These are phyloP conservation scores for Pseudocercospora fuligena DNA, from an alignment of 2,329 filamentous ascomycete species.

Conservation along the genomic window DNA sequence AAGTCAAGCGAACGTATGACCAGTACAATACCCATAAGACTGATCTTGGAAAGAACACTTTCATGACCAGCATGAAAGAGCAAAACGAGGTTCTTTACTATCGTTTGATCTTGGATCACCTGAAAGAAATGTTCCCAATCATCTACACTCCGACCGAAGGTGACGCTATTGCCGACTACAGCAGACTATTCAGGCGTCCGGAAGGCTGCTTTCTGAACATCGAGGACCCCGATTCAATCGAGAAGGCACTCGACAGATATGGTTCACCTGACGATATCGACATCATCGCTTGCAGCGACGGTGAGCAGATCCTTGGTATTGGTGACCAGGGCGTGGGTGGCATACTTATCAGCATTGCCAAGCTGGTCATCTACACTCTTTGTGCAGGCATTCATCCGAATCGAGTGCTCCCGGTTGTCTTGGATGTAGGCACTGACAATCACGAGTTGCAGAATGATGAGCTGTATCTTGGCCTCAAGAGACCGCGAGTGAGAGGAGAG, in stretches of 20 bases:
- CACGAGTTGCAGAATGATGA: slow-evolving; percentile 73
- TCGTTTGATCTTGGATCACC: slow-evolving; percentile 73
- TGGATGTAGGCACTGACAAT: slow-evolving; percentile 88
- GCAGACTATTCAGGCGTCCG: slow-evolving; percentile 73
- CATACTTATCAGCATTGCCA: slow-evolving; percentile 82
- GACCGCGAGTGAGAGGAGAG: slow-evolving; percentile 69
- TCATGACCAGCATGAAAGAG: slow-evolving; percentile 81
- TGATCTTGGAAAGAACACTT: slow-evolving; percentile 82
- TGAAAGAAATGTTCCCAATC: slow-evolving; percentile 88
- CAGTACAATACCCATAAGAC: slow-evolving; percentile 70
- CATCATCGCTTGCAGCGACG: slow-evolving; percentile 84
- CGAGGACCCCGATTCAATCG: slow-evolving; percentile 63
- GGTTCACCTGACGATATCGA: slow-evolving; percentile 76
- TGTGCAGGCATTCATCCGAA: slow-evolving; percentile 87
- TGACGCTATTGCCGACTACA: slow-evolving; percentile 85
- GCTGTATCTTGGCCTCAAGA: slow-evolving; percentile 75
- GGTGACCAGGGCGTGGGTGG: slow-evolving; percentile 87
- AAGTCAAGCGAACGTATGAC: slow-evolving; percentile 76
- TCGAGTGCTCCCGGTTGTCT: slow-evolving; percentile 76
- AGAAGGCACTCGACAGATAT: slow-evolving; percentile 70
- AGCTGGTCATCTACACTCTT: slow-evolving; percentile 79
- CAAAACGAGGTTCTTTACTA: slow-evolving; percentile 87
- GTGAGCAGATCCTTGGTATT: slow-evolving; percentile 76
- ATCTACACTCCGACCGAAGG: slow-evolving; percentile 92
- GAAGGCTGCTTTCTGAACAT: slow-evolving; percentile 84